Conservation (phyloP, 495 filamentous ascomycete genomes). For the Penicillium desertorum region DNA sequence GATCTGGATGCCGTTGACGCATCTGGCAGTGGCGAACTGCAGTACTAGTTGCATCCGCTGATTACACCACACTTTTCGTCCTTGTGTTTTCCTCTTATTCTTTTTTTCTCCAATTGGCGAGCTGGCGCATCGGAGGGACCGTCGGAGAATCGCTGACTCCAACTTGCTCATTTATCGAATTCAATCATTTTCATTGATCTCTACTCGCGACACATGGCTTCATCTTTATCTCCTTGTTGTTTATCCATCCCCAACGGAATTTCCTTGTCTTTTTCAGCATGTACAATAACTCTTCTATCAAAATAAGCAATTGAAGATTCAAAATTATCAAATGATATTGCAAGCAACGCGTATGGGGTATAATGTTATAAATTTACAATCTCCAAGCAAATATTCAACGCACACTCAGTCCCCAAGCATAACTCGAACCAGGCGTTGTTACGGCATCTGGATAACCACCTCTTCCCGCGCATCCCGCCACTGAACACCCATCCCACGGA, state of each 20-base stretch:
- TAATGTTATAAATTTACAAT: not conserved
- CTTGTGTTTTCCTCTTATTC: conserved; percentile 7
- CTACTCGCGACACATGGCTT: not conserved
- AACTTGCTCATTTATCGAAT: conserved; percentile 8
- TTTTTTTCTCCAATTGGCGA: conserved; percentile 14
- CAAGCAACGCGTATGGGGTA: not conserved
- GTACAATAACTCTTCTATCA: conserved; percentile 24
- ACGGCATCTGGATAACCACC: conserved; percentile 48
- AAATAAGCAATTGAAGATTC: conserved; percentile 6
- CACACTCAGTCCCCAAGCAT: not conserved
- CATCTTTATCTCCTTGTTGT: conserved; percentile 6
- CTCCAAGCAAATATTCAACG: not conserved
- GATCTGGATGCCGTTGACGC: conserved; percentile 79
- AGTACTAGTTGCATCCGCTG: conserved; percentile 48
- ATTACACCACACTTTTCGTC: conserved; percentile 5
- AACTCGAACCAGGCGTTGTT: not conserved
- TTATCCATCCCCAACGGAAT: conserved; percentile 1
- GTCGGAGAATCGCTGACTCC: not conserved
- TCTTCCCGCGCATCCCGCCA: conserved; percentile 61
- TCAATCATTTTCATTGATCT: conserved; percentile 2
- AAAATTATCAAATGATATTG: not conserved
- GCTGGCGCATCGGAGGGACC: conserved; percentile 9
- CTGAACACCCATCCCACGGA: conserved; percentile 50
- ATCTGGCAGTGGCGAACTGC: conserved; percentile 57
- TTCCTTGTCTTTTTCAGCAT: conserved; percentile 14